These are phyloP conservation scores for Blastomyces silverae DNA, from an alignment of 2,329 filamentous ascomycete genomes.

Conservation along the genomic window DNA sequence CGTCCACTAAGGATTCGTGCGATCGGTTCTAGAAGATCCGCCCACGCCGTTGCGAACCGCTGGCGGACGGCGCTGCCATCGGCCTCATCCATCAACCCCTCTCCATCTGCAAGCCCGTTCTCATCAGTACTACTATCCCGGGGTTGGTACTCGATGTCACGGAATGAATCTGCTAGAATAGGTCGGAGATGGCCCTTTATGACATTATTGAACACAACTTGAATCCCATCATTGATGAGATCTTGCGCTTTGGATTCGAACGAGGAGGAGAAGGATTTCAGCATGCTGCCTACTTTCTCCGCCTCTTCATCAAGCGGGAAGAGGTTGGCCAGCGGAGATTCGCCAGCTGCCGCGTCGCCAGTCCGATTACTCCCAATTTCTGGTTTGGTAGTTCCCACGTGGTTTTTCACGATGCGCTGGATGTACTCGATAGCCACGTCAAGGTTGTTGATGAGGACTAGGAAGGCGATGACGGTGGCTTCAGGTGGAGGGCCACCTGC, in stretches of 20 bases:
- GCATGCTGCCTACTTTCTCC: constrained; percentile 58
- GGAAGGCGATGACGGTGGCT: constrained; percentile 78
- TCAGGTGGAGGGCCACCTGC: constrained; percentile 80
- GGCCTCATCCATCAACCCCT: constrained; percentile 29
- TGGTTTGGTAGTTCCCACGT: constrained; percentile 42
- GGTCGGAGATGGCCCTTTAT: constrained; percentile 78
- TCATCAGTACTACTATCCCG: constrained; percentile 44
- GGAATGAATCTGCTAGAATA: constrained; percentile 79
- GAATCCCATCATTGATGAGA: constrained; percentile 73
- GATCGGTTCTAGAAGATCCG: constrained; percentile 75
- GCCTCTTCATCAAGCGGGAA: constrained; percentile 79
- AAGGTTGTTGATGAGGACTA: constrained; percentile 91
- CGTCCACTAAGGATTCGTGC: constrained; percentile 72
- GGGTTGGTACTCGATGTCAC: constrained; percentile 79
- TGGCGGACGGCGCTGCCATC: constrained; percentile 61
- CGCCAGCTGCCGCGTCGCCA: constrained; percentile 23
- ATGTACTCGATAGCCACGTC: constrained; percentile 90
- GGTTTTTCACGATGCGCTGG: constrained; percentile 69
- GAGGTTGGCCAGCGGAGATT: constrained; percentile 49
- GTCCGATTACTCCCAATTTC: constrained; percentile 35
- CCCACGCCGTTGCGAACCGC: constrained; percentile 80
- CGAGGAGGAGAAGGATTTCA: constrained; percentile 61
- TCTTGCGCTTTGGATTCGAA: constrained; percentile 76
- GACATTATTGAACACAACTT: constrained; percentile 80
- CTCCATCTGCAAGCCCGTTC: constrained; percentile 20